Conservation (phyloP, 257 asterid genomes). For the Salvia rosmarinus region DNA sequence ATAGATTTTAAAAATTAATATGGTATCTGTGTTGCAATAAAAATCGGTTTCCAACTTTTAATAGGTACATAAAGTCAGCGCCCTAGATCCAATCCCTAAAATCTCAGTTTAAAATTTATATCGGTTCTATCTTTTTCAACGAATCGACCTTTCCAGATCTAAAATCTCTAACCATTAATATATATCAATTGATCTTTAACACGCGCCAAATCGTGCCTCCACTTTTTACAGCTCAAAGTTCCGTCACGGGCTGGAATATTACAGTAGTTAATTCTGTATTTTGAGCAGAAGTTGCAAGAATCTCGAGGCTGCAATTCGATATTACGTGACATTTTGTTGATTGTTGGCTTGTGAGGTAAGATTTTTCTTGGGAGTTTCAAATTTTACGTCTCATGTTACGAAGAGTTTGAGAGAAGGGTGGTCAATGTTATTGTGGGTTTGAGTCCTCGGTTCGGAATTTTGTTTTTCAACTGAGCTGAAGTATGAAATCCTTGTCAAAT, state of each 20-base stretch:
- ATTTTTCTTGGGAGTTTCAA: slow-evolving; percentile 4
- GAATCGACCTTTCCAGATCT: slow-evolving; percentile 33
- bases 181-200: not conserved
- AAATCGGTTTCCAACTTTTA: no score
- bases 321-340: slow-evolving; percentile 20
- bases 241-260: slow-evolving; percentile 11
- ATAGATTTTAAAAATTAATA: no score
- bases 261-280: slow-evolving; percentile 20
- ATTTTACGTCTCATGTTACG: slow-evolving; percentile 1
- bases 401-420: not conserved
- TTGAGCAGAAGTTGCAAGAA: slow-evolving; percentile 28
- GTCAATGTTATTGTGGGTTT: slow-evolving; percentile 6
- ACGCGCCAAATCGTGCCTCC: not conserved
- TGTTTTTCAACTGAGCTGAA: not conserved
- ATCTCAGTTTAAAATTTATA: not conserved
- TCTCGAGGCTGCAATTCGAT: slow-evolving; percentile 31
- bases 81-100: not conserved
- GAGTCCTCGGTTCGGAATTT: not conserved
- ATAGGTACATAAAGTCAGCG: not conserved
- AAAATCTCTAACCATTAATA: slow-evolving; percentile 1
- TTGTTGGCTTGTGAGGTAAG: slow-evolving; percentile 34
- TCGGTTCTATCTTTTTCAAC: not conserved
- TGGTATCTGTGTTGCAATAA: no score
- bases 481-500: slow-evolving; percentile 5
- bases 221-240: slow-evolving; percentile 30